Evolutionary conservation across 2,329 filamentous ascomycete genomes (phyloP).

Genomic region (Stemphylium beticola): DNA sequence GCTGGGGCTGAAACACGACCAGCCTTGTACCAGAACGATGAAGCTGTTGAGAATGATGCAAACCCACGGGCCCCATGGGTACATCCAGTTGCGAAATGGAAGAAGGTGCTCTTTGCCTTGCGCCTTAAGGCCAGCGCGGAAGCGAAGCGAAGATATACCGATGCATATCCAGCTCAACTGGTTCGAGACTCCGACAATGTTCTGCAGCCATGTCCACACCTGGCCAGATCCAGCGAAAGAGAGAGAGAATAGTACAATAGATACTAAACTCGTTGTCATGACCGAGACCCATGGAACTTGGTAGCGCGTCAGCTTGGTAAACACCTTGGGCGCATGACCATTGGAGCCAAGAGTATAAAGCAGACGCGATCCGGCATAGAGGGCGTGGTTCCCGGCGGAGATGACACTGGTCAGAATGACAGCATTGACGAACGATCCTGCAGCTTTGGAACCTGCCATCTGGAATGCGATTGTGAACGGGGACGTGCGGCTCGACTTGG

Average conservation of each 20-base stretch:
- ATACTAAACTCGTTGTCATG: constrained; percentile 45
- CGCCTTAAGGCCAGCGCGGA: constrained; percentile 53
- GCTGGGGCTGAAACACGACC: constrained; percentile 60
- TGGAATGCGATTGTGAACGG: constrained; percentile 72
- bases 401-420: constrained; percentile 68
- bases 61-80: constrained; percentile 59
- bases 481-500: constrained; percentile 52
- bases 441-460: constrained; percentile 64
- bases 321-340: constrained; percentile 74
- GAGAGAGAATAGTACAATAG: constrained; percentile 49
- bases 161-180: constrained; percentile 62
- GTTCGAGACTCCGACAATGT: constrained; percentile 66
- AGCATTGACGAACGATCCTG: constrained; percentile 70
- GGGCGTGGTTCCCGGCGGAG: constrained; percentile 63
- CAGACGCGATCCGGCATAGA: constrained; percentile 63
- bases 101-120: constrained; percentile 57
- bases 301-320: constrained; percentile 60
- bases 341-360: constrained; percentile 58
- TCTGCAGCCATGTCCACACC: constrained; percentile 68
- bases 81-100: constrained; percentile 63
- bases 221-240: constrained; percentile 51
- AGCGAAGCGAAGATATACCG: constrained; percentile 64
- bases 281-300: constrained; percentile 52
- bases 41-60: constrained; percentile 36
- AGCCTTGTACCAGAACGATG: constrained; percentile 40